Conservation (phyloP, 2,329 filamentous ascomycete species). For the Eutypella sp. region DNA sequence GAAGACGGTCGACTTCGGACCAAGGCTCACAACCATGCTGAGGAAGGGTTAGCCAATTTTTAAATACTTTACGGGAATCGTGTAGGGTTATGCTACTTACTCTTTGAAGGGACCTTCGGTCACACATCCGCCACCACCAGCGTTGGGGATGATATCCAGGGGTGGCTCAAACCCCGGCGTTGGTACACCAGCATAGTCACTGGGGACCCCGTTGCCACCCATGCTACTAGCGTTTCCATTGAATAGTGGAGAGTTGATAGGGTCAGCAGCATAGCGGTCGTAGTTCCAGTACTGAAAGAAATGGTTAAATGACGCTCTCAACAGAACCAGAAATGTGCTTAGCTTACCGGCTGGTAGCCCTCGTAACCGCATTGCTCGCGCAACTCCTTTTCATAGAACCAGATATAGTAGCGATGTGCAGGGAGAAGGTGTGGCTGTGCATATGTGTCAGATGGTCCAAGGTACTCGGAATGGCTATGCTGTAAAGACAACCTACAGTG, state of each 20-base stretch:
- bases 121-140: constrained; percentile 40
- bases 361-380: constrained; percentile 19
- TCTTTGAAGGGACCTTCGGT: constrained; percentile 46
- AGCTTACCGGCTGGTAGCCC: constrained; percentile 22
- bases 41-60: constrained; percentile 11
- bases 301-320: constrained; percentile 1
- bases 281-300: constrained; percentile 44
- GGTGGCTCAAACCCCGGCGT: not conserved
- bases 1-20: constrained; percentile 23
- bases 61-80: too few relatives aligned
- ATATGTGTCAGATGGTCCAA: too few relatives aligned
- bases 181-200: not conserved
- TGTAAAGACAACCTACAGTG: constrained; percentile 5
- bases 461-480: constrained; percentile 9
- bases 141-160: constrained; percentile 18
- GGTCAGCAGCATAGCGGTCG: constrained; percentile 43
- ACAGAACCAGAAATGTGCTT: not conserved
- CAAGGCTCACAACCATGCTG: constrained; percentile 33
- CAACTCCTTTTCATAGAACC: constrained; percentile 17
- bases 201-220: constrained; percentile 40
- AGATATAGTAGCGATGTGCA: constrained; percentile 18
- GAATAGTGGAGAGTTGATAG: constrained; percentile 45
- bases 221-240: constrained; percentile 48
- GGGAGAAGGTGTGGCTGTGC: constrained; percentile 20
- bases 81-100: constrained; percentile 16